Conservation (phyloP, 495 filamentous ascomycete species). For the Hypoxylon crocopeplum region DNA sequence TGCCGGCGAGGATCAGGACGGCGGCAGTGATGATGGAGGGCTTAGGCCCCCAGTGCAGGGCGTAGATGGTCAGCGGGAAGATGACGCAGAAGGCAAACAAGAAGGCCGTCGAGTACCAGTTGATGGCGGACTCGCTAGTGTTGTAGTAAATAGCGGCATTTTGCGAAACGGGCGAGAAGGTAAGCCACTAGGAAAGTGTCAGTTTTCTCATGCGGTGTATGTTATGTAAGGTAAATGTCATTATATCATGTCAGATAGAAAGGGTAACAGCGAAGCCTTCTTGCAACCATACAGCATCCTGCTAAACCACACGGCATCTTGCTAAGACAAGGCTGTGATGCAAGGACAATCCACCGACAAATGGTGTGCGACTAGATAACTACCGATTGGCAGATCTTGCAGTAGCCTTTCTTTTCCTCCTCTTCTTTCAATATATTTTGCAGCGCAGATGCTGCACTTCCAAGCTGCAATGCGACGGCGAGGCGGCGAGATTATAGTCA, state of each 20-base stretch:
- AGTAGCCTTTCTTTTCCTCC: not conserved
- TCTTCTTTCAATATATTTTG: not conserved
- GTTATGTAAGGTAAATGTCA: not conserved
- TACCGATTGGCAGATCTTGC: conserved; percentile 27
- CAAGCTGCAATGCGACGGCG: not conserved
- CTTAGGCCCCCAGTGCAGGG: conserved; percentile 81
- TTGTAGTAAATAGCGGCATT: conserved; percentile 77
- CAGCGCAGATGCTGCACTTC: not conserved
- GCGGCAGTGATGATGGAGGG: conserved; percentile 76
- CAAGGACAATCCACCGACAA: not conserved
- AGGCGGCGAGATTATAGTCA: conserved; percentile 18
- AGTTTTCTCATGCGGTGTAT: not conserved
- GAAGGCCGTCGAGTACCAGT: conserved; percentile 90
- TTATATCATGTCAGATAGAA: not conserved
- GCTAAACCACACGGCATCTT: conserved; percentile 1
- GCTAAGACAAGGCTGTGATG: conserved; percentile 14
- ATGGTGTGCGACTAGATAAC: conserved; percentile 14
- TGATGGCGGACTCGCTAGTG: conserved; percentile 78
- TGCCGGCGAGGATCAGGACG: conserved; percentile 76
- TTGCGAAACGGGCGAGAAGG: conserved; percentile 84
- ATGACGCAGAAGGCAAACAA: conserved; percentile 81
- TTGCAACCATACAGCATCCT: not conserved
- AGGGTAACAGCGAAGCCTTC: conserved; percentile 8
- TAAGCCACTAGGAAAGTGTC: conserved; percentile 74
- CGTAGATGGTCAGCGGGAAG: conserved; percentile 77